Conservation (phyloP, 202 grass and related monocot species). For the Schoenoplectus tabernaemontani region DNA sequence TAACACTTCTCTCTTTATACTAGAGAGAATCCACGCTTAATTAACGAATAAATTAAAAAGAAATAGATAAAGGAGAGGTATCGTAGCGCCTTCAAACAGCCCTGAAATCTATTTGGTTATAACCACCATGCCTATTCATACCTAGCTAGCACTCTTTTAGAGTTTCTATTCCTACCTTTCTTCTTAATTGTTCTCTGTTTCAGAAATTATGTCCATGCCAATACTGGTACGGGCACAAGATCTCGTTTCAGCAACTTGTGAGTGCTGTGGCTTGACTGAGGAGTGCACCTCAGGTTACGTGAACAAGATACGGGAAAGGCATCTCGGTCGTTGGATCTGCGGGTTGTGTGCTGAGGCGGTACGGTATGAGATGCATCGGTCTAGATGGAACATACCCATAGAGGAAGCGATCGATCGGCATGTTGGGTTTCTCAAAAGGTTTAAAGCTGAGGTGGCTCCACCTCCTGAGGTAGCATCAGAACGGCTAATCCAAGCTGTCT, state of each 20-base stretch:
- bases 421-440: constrained; percentile 14
- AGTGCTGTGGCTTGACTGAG: constrained; percentile 87
- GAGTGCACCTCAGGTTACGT: constrained; percentile 81
- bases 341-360: constrained; percentile 79
- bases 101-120: not conserved
- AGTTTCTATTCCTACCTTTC: not conserved
- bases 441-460: not conserved
- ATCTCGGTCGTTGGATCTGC: constrained; percentile 76
- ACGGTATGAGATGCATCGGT: constrained; percentile 51
- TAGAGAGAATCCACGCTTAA: not conserved
- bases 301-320: constrained; percentile 37
- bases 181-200: not conserved
- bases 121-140: not conserved
- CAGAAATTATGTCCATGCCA: not conserved
- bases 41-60: not conserved
- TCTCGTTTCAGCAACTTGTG: constrained; percentile 48
- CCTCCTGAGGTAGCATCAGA: not conserved
- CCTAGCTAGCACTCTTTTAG: not conserved
- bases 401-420: constrained; percentile 72
- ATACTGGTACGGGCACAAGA: not conserved
- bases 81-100: not conserved
- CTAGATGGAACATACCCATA: constrained; percentile 38
- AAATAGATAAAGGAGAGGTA: not conserved
- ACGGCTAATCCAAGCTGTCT: constrained; percentile 52
- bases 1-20: not conserved